Percentiles rank a stretch among this genome's conserved stretches.
Evolutionary conservation across 768 basidiomycete genomes (phyloP).

Genomic region (Suillus sp.): DNA sequence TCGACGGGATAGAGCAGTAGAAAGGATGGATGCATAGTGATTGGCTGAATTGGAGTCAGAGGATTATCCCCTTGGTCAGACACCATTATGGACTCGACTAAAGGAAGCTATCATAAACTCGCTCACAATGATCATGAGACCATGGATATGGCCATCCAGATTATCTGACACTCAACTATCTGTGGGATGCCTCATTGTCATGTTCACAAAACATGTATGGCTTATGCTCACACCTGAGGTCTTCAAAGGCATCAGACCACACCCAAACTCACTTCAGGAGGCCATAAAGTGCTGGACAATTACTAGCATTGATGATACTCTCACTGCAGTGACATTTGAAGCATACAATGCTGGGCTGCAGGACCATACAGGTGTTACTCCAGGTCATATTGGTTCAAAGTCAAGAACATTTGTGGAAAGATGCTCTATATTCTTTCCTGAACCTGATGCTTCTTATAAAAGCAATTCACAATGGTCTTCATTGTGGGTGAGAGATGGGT

Average conservation of each 20-base stretch:
- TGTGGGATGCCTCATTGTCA: conserved; percentile 2
- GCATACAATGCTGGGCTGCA: conserved; percentile 15
- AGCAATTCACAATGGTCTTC: neutral
- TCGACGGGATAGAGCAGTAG: neutral
- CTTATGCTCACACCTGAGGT: neutral
- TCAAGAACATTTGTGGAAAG: conserved; percentile 4
- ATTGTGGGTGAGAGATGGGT: conserved; percentile 3
- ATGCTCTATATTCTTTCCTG: conserved; percentile 12
- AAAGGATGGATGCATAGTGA: neutral
- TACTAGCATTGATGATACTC: conserved; percentile 8
- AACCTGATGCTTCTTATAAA: neutral
- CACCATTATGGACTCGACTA: conserved; percentile 9
- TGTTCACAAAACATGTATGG: neutral
- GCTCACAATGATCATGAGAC: conserved; percentile 10
- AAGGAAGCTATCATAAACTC: neutral
- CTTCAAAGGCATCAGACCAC: conserved; percentile 12
- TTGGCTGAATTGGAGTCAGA: neutral
- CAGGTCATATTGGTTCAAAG: conserved; percentile 6
- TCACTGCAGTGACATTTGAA: neutral
- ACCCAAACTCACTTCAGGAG: conserved; percentile 1
- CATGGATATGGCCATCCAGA: neutral
- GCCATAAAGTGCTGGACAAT: conserved; percentile 17
- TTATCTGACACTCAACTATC: neutral
- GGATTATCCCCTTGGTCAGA: neutral
- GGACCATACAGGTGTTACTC: neutral